Evolutionary conservation across 768 basidiomycete genomes (phyloP).

Genomic region (Crucibulum laeve): DNA sequence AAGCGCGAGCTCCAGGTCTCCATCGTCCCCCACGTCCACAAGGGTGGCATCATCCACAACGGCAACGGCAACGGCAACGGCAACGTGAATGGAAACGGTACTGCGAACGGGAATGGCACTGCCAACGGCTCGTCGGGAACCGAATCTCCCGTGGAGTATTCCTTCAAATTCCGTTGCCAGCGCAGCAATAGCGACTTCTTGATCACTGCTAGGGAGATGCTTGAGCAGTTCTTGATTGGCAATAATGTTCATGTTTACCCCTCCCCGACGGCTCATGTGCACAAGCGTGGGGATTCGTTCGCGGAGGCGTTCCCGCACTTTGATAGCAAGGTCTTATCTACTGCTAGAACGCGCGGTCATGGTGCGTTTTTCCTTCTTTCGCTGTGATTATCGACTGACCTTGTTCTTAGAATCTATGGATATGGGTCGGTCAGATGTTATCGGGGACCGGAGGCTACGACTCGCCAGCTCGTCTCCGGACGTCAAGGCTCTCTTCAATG

Average conservation of each 20-base stretch:
- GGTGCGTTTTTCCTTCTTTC: conserved; percentile 25
- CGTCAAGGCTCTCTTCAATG: conserved; percentile 92
- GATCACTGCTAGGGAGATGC: conserved; percentile 82
- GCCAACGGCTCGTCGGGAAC: no score
- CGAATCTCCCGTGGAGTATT: conserved; percentile 67
- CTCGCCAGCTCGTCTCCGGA: conserved; percentile 89
- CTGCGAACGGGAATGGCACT: not conserved
- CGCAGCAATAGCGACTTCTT: conserved; percentile 93
- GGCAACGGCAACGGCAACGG: not conserved
- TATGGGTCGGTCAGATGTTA: conserved; percentile 65
- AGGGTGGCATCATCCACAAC: not conserved
- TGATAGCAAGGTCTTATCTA: conserved; percentile 89
- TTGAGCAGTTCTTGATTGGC: conserved; percentile 85
- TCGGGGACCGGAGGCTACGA: conserved; percentile 70
- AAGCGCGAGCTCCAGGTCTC: conserved; percentile 94
- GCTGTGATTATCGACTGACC: conserved; percentile 3
- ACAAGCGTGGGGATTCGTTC: conserved; percentile 88
- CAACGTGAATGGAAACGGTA: not conserved
- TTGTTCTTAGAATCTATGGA: conserved; percentile 64
- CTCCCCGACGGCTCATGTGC: conserved; percentile 70
- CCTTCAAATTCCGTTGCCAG: conserved; percentile 96
- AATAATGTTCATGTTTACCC: conserved; percentile 84
- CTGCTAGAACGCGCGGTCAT: conserved; percentile 65
- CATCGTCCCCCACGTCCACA: conserved; percentile 58
- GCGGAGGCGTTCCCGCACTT: conserved; percentile 96